Evolutionary conservation across 2,329 filamentous ascomycete species (phyloP).

Genomic region (Helotiales sp.): DNA sequence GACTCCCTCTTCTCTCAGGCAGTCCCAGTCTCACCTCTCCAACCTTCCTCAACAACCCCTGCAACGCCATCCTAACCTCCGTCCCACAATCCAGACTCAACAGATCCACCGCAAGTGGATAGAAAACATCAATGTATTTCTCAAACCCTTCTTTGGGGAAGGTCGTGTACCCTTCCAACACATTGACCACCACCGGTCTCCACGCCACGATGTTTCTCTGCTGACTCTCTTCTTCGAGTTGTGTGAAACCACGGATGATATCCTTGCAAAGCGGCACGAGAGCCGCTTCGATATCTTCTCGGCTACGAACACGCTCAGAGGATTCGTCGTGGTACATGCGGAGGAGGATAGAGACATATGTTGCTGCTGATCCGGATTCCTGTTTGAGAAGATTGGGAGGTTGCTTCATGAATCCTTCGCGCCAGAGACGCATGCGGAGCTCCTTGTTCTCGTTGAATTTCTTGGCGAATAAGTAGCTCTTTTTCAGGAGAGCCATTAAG

Average conservation of each 20-base stretch:
- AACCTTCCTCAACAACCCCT: conserved; percentile 75
- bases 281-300: conserved; percentile 83
- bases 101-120: conserved; percentile 81
- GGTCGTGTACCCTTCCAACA: conserved; percentile 86
- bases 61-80: conserved; percentile 77
- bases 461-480: conserved; percentile 93
- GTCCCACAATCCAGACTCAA: conserved; percentile 77
- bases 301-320: conserved; percentile 76
- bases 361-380: conserved; percentile 87
- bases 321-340: conserved; percentile 94
- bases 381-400: conserved; percentile 97
- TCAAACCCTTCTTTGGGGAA: conserved; percentile 82
- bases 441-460: conserved; percentile 98
- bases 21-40: conserved; percentile 70
- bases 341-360: conserved; percentile 94
- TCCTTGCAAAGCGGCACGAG: conserved; percentile 94
- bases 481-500: conserved; percentile 92
- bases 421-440: conserved; percentile 88
- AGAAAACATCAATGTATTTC: conserved; percentile 79
- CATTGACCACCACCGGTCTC: conserved; percentile 95
- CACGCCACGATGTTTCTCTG: conserved; percentile 96
- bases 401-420: conserved; percentile 99
- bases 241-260: conserved; percentile 82
- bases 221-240: conserved; percentile 92
- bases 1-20: conserved; percentile 13